These are phyloP conservation scores for Kwoniella heveanensis DNA, from an alignment of 768 basidiomycete species.

Conservation along the genomic window DNA sequence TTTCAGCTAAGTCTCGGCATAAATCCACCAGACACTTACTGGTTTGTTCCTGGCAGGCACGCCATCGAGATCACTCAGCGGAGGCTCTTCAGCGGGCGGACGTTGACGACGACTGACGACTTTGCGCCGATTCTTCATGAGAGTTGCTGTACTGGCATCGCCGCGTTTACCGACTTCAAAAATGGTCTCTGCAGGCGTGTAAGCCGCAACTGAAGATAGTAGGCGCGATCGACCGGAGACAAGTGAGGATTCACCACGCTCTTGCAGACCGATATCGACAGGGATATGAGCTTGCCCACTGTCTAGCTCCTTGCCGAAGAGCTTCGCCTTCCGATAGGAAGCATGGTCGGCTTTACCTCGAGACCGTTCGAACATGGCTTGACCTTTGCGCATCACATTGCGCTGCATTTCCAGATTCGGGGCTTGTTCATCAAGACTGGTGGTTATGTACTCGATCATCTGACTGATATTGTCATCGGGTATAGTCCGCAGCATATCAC, in stretches of 20 bases:
- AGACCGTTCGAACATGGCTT: constrained; percentile 90
- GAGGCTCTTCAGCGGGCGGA: background rate
- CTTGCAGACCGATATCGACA: constrained; percentile 60
- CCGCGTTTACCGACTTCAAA: constrained; percentile 84
- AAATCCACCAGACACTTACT: too few species aligned
- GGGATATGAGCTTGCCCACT: constrained; percentile 60
- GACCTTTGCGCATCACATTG: constrained; percentile 83
- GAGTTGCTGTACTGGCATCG: constrained; percentile 63
- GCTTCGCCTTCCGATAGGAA: constrained; percentile 86
- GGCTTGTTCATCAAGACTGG: constrained; percentile 55
- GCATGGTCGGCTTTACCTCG: constrained; percentile 78
- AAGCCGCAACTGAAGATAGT: constrained; percentile 74
- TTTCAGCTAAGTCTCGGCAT: too few species aligned
- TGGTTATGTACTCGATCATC: constrained; percentile 73
- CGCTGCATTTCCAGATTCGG: constrained; percentile 66
- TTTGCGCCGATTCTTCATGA: constrained; percentile 88
- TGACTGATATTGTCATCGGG: constrained; percentile 77
- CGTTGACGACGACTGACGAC: constrained; percentile 60
- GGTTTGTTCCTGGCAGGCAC: too few species aligned
- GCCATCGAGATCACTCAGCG: too few species aligned
- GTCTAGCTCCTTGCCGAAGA: constrained; percentile 72
- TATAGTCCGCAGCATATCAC: constrained; percentile 67
- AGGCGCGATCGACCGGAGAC: constrained; percentile 68
- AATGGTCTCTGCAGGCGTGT: constrained; percentile 83
- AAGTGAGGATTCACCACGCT: constrained; percentile 62